Evolutionary conservation across 257 asterid genomes (phyloP), one percentile per base, ranked within the genome.

Genomic region (Solanum microdontum): DNA sequence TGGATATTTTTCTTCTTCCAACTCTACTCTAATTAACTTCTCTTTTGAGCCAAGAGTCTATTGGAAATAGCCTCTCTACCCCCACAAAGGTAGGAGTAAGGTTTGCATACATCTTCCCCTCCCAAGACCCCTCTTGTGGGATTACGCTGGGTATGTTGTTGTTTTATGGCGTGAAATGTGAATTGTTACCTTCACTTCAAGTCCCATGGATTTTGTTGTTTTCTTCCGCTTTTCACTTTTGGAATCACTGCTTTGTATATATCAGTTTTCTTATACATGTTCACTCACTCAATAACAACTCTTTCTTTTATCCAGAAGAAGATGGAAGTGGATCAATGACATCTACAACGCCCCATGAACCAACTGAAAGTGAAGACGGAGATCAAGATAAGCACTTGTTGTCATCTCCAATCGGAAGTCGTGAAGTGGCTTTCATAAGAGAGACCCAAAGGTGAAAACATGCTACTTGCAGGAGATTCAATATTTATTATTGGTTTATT

Each of bases 361-460:
- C 86, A 73, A 80, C 90, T 86, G 93, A 91, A 66, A 91, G 92
- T n/a, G 94, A 92, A 5, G 94, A 92, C 36, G 91, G 88, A 51
- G 92, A 91, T 86, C 92, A 90, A 76, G 92, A 91, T 26, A 92
- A 90, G 91, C 88, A 88, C 76, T 86, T 92, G 87, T 86, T 91
- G 85, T 87, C 91, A 45, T 89, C 91, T 13, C 45, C 88, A 11
- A 48, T 84, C 74, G 90, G 90, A 72, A 74, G 72, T 87, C 85
- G 60, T 43, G 93, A 90, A 48, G 91, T 91, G n/a, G 88, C 94
- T 33, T 90, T 92, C 84, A 89, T 92, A 82, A 92, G 88, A 88
- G 94, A 91, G 87, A 26, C n/a, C 15, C 87, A 88, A 7, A 88
- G 91, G 89, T 90, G 88, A 90, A 51, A 83, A 83, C 64, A 82